These are phyloP conservation scores for Citrus hindsii DNA, from an alignment of 345 rosid species.

Conservation along the genomic window DNA sequence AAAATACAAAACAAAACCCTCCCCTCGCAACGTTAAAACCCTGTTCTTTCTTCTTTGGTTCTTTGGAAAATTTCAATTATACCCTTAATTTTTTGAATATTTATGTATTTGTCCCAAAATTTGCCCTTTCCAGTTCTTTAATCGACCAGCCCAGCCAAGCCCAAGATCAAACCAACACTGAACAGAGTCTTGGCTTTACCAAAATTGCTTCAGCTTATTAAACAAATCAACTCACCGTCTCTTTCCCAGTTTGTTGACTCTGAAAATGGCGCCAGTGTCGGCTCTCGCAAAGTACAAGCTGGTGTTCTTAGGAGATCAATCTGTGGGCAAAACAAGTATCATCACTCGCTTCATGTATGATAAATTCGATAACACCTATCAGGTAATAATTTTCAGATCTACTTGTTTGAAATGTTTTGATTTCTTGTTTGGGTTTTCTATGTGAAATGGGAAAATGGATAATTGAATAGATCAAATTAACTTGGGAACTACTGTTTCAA, in stretches of 20 bases:
- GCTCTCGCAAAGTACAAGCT: conserved; percentile 90
- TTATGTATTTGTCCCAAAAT: background rate
- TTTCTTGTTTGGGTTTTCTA: background rate
- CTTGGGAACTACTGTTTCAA: background rate
- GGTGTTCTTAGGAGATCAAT: conserved; percentile 80
- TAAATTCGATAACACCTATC: conserved; percentile 89
- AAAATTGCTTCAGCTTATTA: no score
- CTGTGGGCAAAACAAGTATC: conserved; percentile 90
- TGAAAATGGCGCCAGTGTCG: conserved; percentile 70
- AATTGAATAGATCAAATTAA: background rate
- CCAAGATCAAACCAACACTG: no score
- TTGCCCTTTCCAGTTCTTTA: background rate
- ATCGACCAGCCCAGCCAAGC: background rate
- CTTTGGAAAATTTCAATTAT: background rate
- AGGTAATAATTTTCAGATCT: conserved; percentile 19
- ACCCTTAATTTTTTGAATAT: background rate
- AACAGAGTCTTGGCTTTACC: no score
- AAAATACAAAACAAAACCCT: background rate
- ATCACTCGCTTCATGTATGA: conserved; percentile 95
- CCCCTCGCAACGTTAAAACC: background rate
- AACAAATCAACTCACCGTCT: no score
- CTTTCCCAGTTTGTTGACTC: background rate
- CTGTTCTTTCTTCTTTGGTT: background rate
- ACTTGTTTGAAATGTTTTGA: background rate
- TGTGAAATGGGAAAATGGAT: background rate